Base-by-base conservation (phyloP, 495 filamentous ascomycete species). In the Neohortaea acidophila region DNA sequence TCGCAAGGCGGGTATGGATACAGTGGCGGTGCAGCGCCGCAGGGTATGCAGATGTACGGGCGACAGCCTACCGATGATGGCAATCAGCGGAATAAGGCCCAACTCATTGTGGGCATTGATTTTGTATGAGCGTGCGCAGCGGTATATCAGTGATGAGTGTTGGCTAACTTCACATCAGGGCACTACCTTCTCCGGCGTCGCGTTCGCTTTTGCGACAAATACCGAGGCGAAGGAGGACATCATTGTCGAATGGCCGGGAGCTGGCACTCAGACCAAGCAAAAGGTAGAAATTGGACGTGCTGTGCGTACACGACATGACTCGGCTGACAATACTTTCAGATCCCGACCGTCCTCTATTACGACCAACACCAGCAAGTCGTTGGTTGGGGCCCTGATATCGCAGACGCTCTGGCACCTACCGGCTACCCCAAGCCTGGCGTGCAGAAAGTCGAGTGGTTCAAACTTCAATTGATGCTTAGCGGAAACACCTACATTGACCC, bases 31-130 rank as follows among this genome's bases (percentile, higher is more conserved):
- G n/a, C n/a, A n/a, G n/a, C n/a, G n/a, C 14, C 21, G 14, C 10
- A 21, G 34, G 30, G 20, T 40, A 24, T 21, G 38, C 38, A 43
- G 20, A 14, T 24, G 31, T 43, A 48, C 33, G 39, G 39, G 37
- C 30, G 63, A 69, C 34, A 72, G 72, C 79, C 77, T 24, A 91
- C 94, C 58, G 80, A 94, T 18, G 85, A 94, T 49, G 84, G 81
- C 20, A 79, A 74, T 38, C 82, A 80, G 51, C 70, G 82, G 52
- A 81, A 72, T 55, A 83, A 81, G 58, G 75, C 79, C 15, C 78
- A 82, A 64, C 63, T 84, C 44, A 84, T 84, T 53, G 78, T 83
- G 38, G 78, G 78, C 38, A 83, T 83, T 52, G 78, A 84, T 52
- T 84, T 84, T 64, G 79, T 84, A 61, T 54, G 79, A 65, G 23